Conservation (phyloP, 1,139 yeast genomes). For the Hanseniaspora sp. region DNA sequence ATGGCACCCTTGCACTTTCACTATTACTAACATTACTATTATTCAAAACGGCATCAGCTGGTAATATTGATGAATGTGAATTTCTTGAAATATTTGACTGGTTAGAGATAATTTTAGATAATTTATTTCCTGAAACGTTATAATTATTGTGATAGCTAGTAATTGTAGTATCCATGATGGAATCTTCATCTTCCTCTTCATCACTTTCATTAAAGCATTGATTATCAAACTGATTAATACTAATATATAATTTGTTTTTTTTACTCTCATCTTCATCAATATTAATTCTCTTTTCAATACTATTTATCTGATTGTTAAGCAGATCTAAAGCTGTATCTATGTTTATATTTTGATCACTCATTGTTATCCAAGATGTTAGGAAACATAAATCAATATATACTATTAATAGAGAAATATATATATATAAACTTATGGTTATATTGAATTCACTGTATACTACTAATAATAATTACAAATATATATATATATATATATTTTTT, state of each 20-base stretch:
- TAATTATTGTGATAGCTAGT: not conserved
- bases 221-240: not conserved
- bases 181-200: conserved; percentile 2
- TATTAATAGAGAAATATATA: too few species aligned
- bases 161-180: not conserved
- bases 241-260: not conserved
- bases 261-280: not conserved
- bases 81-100: not conserved
- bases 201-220: not conserved
- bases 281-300: conserved; percentile 3
- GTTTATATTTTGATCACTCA: conserved; percentile 5
- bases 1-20: not conserved
- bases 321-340: conserved; percentile 6
- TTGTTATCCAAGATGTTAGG: not conserved
- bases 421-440: not conserved
- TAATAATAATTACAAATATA: not conserved
- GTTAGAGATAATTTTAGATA: not conserved
- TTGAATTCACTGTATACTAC: too few species aligned
- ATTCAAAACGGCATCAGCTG: too few species aligned
- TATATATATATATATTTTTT: not conserved
- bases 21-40: not conserved
- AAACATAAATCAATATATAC: not conserved
- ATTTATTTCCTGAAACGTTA: not conserved
- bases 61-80: not conserved
- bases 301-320: conserved; percentile 5